Evolutionary conservation across 129 eudicot species (phyloP), one percentile per base, ranked within the genome.

Genomic region (Artemisia tridentata): DNA sequence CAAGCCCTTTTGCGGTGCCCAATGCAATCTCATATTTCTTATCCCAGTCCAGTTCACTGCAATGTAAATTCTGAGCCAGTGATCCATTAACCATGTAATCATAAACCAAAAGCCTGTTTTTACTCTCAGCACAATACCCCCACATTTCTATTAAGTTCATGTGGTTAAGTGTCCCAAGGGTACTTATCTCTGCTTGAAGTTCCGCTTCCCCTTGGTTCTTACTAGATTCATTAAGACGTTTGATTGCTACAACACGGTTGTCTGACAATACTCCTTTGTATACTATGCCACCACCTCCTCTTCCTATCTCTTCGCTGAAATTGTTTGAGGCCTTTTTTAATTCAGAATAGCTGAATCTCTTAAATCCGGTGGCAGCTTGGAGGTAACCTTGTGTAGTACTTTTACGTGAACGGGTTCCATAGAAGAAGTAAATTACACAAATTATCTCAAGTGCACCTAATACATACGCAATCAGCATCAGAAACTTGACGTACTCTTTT

Each of bases 1-100:
- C 88, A 2, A 86, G 86, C 4, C 91, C 88, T 74, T 83, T 86
- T 11, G 91, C 91, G 12, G 84, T 80, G 0, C 88, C 91, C 0
- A 86, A 6, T 3, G 91, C 91, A 16, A 86, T 78, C 5, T 78
- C 75, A 45, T 74, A 86, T 45, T 74, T 65, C 43, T 81, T 72
- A 19, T 50, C 61, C 88, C 84, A 83, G 72, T 80, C 84, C 10
- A 81, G 80, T 15, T 52, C 52, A 49, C 23, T 8, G 12, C 76
- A 65, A 64, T 45, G 12, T 16, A 81, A 45, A 59, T 75, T 75
- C 14, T 79, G 72, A 38, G 84, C 74, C 49, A 81, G 31, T 0
- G 86, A 81, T 19, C 86, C 82, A 3, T 81, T 67, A 41, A 75
- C 82, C 78, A 85, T 63, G 21, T 81, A 85, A 65, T 85, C 86